Conservation (phyloP, 2,329 filamentous ascomycete species). For the Exophiala sideris region DNA sequence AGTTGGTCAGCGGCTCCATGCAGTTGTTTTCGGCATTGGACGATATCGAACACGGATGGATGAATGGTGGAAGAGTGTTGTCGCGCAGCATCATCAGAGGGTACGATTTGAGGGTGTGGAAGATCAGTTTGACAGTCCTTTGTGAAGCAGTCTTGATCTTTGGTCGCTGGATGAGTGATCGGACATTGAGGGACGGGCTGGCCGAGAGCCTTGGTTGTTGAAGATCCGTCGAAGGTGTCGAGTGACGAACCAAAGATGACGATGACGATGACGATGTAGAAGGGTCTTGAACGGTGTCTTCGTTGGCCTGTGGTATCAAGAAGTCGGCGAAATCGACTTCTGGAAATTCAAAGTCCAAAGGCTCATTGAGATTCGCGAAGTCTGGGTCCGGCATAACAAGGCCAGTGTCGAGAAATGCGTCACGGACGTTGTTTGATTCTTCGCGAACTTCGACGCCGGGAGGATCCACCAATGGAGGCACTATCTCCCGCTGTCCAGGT, state of each 20-base stretch:
- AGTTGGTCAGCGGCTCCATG: slow-evolving; percentile 41
- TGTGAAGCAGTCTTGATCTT: slow-evolving; percentile 31
- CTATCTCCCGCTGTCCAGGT: neutral
- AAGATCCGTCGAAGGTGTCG: neutral
- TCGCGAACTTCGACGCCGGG: neutral
- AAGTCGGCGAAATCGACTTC: slow-evolving; percentile 26
- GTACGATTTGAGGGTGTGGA: slow-evolving; percentile 43
- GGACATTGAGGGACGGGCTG: slow-evolving; percentile 23
- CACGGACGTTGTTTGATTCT: neutral
- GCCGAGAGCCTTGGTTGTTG: slow-evolving; percentile 28
- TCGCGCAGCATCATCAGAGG: slow-evolving; percentile 39
- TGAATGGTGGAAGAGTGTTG: slow-evolving; percentile 43
- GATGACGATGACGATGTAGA: neutral
- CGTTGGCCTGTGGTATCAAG: slow-evolving; percentile 21
- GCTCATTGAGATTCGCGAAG: neutral
- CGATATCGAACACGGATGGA: slow-evolving; percentile 36
- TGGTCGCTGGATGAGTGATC: slow-evolving; percentile 32
- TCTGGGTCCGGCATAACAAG: neutral
- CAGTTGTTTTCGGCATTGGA: slow-evolving; percentile 25
- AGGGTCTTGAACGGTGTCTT: neutral
- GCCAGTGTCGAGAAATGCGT: neutral
- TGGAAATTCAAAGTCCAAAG: slow-evolving; percentile 23
- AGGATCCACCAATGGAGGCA: neutral
- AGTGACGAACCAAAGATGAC: neutral
- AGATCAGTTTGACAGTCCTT: slow-evolving; percentile 37